Conservation (phyloP, 2,329 filamentous ascomycete species). For the Raffaelea albimanens region DNA sequence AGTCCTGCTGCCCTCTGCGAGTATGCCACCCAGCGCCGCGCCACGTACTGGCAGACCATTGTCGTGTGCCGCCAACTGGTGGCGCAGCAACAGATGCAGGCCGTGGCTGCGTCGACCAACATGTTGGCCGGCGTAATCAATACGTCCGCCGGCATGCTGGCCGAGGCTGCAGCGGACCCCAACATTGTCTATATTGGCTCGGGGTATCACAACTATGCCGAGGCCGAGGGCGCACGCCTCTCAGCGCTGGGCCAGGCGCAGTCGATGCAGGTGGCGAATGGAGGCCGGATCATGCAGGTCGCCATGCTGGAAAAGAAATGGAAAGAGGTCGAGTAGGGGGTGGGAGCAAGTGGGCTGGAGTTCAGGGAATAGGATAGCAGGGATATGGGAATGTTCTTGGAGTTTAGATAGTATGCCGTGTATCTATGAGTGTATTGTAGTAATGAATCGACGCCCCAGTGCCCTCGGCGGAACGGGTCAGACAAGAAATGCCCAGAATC, state of each 20-base stretch:
- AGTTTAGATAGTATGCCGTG: too few relatives aligned
- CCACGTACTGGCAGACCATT: slow-evolving; percentile 24
- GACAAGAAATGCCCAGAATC: too few relatives aligned
- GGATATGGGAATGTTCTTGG: too few relatives aligned
- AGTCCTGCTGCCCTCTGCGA: slow-evolving; percentile 16
- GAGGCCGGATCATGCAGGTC: not conserved
- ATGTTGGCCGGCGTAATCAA: not conserved
- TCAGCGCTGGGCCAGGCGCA: not conserved
- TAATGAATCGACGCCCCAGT: too few relatives aligned
- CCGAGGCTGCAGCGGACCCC: not conserved
- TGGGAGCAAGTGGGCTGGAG: too few relatives aligned
- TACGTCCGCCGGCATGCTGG: not conserved
- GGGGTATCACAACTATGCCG: not conserved
- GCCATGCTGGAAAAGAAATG: not conserved
- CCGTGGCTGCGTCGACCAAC: not conserved
- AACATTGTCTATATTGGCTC: not conserved
- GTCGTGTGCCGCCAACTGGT: slow-evolving; percentile 11
- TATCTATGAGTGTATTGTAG: too few relatives aligned
- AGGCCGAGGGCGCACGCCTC: not conserved
- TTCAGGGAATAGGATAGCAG: too few relatives aligned
- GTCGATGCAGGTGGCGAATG: not conserved
- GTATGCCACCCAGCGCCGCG: slow-evolving; percentile 17
- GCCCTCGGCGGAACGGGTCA: too few relatives aligned
- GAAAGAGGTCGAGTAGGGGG: not conserved
- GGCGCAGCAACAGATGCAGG: not conserved